Conservation (phyloP, 176 grass and related monocot species). For the Oryza glumipatula region DNA sequence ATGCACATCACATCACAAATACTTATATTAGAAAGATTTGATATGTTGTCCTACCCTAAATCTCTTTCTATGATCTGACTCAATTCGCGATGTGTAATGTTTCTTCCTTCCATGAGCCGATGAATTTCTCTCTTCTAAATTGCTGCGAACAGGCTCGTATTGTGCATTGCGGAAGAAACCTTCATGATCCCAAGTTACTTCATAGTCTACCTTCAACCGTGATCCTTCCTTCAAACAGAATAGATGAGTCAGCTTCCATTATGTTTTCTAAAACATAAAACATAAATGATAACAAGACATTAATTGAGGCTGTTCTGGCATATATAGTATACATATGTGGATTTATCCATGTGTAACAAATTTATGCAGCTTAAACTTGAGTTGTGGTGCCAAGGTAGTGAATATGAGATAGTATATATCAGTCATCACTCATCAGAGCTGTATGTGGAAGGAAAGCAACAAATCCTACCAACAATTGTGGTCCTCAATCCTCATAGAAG, state of each 20-base stretch:
- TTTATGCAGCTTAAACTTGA: not conserved
- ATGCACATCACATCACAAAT: not conserved
- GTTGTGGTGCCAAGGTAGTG: not conserved
- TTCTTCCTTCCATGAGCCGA: constrained; percentile 48
- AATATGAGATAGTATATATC: not conserved
- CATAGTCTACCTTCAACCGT: constrained; percentile 89
- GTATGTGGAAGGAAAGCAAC: constrained; percentile 23
- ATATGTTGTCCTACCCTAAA: constrained; percentile 69
- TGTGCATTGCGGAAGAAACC: constrained; percentile 68
- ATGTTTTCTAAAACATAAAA: constrained; percentile 16
- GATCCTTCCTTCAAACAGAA: constrained; percentile 76
- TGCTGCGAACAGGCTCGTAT: constrained; percentile 39
- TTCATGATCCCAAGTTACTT: constrained; percentile 77
- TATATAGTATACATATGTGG: not conserved
- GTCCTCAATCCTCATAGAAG: constrained; percentile 1
- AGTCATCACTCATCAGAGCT: not conserved
- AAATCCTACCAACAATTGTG: not conserved
- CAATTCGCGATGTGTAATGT: constrained; percentile 45
- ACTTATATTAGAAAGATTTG: not conserved
- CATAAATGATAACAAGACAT: constrained; percentile 18
- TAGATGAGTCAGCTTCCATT: constrained; percentile 37
- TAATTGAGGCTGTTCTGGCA: not conserved
- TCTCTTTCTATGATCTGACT: constrained; percentile 78
- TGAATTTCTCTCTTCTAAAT: constrained; percentile 49
- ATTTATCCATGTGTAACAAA: not conserved